Percentiles rank a stretch among this genome's conserved stretches.
These are phyloP conservation scores for Extremus antarcticus DNA, from an alignment of 495 filamentous ascomycete genomes.

Conservation along the genomic window DNA sequence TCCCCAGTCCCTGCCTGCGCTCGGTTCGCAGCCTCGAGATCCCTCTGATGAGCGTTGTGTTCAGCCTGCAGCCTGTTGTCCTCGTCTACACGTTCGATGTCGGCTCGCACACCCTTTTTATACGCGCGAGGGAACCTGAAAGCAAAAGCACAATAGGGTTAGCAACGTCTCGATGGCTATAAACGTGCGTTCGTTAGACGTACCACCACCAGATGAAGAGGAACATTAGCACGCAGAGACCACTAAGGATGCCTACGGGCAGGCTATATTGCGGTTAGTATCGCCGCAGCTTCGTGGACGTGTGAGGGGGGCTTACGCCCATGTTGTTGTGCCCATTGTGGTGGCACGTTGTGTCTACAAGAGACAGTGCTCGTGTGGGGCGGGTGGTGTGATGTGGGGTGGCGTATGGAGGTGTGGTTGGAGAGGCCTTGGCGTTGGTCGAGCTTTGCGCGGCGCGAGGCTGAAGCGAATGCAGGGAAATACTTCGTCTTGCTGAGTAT, in stretches of 20 bases:
- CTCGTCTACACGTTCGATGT: neutral
- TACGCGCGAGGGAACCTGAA: neutral
- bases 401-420: neutral
- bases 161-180: too few species aligned
- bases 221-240: neutral
- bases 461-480: neutral
- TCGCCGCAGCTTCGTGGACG: too few species aligned
- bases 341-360: too few species aligned
- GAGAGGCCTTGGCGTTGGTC: neutral
- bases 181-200: too few species aligned
- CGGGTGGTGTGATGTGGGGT: too few species aligned
- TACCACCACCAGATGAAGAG: slow-evolving; percentile 1
- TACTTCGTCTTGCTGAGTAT: neutral
- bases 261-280: neutral
- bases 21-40: neutral
- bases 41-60: neutral
- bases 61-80: neutral
- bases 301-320: neutral
- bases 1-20: neutral
- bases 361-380: too few species aligned
- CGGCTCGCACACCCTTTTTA: neutral
- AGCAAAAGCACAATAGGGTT: too few species aligned
- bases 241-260: neutral
- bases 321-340: neutral
- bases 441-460: neutral